Evolutionary conservation across 2,329 filamentous ascomycete genomes (phyloP).

Genomic region (Thielaviopsis musarum): DNA sequence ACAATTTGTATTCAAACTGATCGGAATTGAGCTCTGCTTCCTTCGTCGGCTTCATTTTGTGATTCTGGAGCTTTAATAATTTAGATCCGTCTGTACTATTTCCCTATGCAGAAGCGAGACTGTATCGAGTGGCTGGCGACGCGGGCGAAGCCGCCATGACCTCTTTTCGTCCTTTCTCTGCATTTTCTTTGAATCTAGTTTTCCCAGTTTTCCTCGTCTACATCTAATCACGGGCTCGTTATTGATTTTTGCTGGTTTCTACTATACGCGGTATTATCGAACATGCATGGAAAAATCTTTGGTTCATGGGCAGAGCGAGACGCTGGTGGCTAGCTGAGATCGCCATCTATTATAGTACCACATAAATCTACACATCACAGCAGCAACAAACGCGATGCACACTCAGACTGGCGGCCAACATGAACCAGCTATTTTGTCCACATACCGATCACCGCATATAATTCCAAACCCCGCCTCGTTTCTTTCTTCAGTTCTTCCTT

Average conservation of each 20-base stretch:
- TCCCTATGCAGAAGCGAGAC: not conserved
- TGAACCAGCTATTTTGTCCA: not conserved
- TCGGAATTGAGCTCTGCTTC: no score
- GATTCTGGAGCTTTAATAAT: not conserved
- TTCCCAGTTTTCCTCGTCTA: not conserved
- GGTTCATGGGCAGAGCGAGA: no score
- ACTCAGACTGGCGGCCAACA: not conserved
- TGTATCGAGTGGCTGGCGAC: not conserved
- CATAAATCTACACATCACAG: not conserved
- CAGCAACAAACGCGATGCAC: not conserved
- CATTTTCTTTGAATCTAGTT: not conserved
- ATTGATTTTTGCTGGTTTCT: no score
- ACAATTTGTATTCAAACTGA: no score
- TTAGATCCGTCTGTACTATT: not conserved
- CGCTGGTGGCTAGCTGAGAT: no score
- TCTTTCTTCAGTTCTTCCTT: not conserved
- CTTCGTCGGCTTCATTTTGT: no score
- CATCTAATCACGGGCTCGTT: no score
- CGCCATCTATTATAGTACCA: no score
- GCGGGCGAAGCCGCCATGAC: not conserved
- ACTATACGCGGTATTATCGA: no score
- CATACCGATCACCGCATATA: not conserved
- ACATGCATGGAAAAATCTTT: no score
- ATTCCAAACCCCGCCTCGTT: not conserved
- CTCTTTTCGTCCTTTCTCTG: not conserved